Percentiles rank a stretch among this genome's conserved stretches.
phyloP scores from a whole-genome alignment of 169 alveolate genomes.

The Cryptosporidium bovis region DNA sequence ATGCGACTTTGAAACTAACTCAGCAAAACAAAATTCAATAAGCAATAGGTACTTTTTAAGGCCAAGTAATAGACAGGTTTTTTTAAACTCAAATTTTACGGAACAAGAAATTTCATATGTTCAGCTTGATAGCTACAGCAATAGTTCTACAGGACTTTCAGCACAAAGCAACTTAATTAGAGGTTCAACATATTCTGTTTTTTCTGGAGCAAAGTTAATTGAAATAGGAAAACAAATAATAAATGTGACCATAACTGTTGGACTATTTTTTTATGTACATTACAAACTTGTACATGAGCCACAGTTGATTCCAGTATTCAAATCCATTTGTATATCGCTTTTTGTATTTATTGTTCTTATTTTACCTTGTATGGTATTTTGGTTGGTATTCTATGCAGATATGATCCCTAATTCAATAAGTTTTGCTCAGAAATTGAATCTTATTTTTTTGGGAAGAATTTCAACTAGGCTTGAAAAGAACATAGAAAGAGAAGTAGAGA shows the following conservation, averaged over 20 bases:
- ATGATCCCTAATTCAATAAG: slow-evolving; percentile 43
- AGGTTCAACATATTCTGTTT: too few species aligned
- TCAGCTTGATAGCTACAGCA: too few species aligned
- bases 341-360: slow-evolving; percentile 20
- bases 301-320: slow-evolving; percentile 33
- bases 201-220: neutral
- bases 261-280: slow-evolving; percentile 7
- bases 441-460: slow-evolving; percentile 45
- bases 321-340: slow-evolving; percentile 17
- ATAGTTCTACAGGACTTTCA: too few species aligned
- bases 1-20: slow-evolving; percentile 12
- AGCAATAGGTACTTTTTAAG: slow-evolving; percentile 36
- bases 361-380: slow-evolving; percentile 45
- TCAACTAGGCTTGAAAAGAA: slow-evolving; percentile 17
- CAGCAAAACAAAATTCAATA: slow-evolving; percentile 18
- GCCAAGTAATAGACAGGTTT: slow-evolving; percentile 13
- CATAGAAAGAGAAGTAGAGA: slow-evolving; percentile 5
- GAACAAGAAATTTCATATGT: too few species aligned
- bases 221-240: neutral
- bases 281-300: slow-evolving; percentile 15
- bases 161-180: too few species aligned
- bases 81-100: too few species aligned
- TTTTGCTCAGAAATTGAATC: slow-evolving; percentile 2
- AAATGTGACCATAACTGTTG: slow-evolving; percentile 19
- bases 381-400: slow-evolving; percentile 60